Conservation (phyloP, 177 flowering plant genomes). For the Vitis hybrid region DNA sequence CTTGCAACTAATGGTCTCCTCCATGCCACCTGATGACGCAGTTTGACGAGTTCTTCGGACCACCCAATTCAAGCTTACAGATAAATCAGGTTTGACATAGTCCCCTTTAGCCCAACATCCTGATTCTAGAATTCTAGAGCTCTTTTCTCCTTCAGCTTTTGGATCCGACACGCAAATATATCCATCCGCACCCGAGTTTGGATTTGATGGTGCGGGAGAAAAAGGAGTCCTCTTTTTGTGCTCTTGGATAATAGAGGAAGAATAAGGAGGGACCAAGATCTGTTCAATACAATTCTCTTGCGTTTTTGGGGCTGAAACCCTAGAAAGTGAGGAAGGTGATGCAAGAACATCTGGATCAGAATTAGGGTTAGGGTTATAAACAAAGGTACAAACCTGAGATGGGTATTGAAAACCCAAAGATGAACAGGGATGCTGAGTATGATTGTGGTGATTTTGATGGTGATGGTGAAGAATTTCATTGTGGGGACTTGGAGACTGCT, state of each 20-base stretch:
- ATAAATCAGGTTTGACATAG: constrained; percentile 22
- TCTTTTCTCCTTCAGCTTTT: constrained; percentile 25
- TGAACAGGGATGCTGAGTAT: constrained; percentile 12
- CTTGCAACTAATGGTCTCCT: constrained; percentile 29
- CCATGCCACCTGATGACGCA: constrained; percentile 18
- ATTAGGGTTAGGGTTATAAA: constrained; percentile 44
- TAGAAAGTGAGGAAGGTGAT: constrained; percentile 32
- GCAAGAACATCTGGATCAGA: constrained; percentile 23
- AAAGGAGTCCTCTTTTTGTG: constrained; percentile 19
- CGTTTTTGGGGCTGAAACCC: constrained; percentile 25
- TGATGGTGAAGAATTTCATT: constrained; percentile 21
- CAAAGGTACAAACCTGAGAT: constrained; percentile 28
- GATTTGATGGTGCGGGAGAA: constrained; percentile 20
- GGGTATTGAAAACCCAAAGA: constrained; percentile 29
- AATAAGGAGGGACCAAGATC: constrained; percentile 18
- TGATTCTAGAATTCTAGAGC: constrained; percentile 13
- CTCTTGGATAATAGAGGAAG: constrained; percentile 21
- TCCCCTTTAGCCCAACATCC: constrained; percentile 19
- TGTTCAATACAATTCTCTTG: constrained; percentile 18
- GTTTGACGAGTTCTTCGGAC: constrained; percentile 16
- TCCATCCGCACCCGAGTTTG: constrained; percentile 19
- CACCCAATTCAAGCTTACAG: constrained; percentile 37
- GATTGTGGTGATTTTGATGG: constrained; percentile 10
- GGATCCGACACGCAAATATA: constrained; percentile 17
- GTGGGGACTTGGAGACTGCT: constrained; percentile 40